These are phyloP conservation scores for Marasmius fiardii DNA, from an alignment of 1,284 basidiomycete species.

Conservation along the genomic window DNA sequence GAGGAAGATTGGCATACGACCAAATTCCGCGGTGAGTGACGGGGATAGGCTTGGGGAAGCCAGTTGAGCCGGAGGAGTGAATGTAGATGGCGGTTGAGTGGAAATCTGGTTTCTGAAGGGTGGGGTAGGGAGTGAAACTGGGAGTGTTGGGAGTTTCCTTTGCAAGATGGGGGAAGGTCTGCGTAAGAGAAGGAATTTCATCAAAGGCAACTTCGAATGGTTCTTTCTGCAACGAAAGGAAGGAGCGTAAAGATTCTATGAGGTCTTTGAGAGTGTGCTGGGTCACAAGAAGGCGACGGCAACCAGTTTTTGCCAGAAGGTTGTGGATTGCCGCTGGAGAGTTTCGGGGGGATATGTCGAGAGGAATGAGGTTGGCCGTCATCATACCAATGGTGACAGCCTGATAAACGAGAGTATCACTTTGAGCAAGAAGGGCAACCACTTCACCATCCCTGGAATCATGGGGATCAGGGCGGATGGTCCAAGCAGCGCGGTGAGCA, in stretches of 20 bases:
- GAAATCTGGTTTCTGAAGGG: constrained; percentile 21
- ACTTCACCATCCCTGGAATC: constrained; percentile 14
- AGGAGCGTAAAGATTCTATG: constrained; percentile 21
- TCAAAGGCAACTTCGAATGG: constrained; percentile 24
- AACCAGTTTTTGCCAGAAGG: constrained; percentile 27
- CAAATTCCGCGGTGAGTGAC: constrained; percentile 1
- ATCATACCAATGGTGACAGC: constrained; percentile 26
- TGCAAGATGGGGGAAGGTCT: constrained; percentile 29
- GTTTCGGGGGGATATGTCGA: constrained; percentile 34
- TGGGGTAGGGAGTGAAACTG: constrained; percentile 33
- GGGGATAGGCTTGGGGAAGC: constrained; percentile 12
- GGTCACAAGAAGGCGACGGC: constrained; percentile 29
- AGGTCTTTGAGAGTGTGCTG: constrained; percentile 21
- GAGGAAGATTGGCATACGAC: background rate
- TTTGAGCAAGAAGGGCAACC: constrained; percentile 25
- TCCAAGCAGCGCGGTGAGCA: constrained; percentile 6
- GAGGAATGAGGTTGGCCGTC: constrained; percentile 15
- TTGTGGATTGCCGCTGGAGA: constrained; percentile 29
- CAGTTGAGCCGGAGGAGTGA: constrained; percentile 13
- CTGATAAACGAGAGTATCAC: constrained; percentile 30
- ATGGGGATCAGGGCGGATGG: background rate
- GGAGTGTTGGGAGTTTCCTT: constrained; percentile 21
- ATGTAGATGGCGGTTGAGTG: constrained; percentile 18
- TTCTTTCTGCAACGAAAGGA: constrained; percentile 13
- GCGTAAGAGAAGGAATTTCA: constrained; percentile 25